phyloP scores from a whole-genome alignment of 331 rosid species.

The Rhamnella rubrinervis region DNA sequence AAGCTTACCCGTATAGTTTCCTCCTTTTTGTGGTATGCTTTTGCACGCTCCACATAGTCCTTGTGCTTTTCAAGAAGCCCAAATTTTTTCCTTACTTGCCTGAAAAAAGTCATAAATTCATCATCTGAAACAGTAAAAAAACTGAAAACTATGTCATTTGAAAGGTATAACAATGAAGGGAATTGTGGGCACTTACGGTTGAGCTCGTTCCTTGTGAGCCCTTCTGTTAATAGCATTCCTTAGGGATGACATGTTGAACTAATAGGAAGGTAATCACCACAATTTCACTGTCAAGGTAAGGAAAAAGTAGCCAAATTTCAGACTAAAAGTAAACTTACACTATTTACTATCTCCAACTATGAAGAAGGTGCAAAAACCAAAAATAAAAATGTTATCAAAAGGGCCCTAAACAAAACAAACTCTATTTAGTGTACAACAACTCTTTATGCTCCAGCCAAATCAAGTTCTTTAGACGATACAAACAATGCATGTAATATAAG shows the following conservation, averaged over 20 bases:
- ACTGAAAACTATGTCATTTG: neutral
- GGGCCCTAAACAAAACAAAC: too few species aligned
- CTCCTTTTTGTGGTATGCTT: conserved; percentile 66
- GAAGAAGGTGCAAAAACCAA: neutral
- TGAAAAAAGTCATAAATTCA: conserved; percentile 15
- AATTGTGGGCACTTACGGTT: conserved; percentile 53
- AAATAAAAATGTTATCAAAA: too few species aligned
- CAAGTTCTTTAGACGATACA: too few species aligned
- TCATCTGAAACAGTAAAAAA: neutral
- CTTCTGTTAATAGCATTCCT: conserved; percentile 68
- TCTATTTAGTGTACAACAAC: too few species aligned
- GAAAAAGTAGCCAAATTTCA: neutral
- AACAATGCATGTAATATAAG: too few species aligned
- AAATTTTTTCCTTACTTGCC: conserved; percentile 64
- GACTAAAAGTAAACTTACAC: neutral
- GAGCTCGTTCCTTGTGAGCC: conserved; percentile 88
- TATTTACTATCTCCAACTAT: neutral
- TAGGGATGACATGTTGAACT: conserved; percentile 59
- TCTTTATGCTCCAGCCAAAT: too few species aligned
- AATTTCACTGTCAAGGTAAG: conserved; percentile 13
- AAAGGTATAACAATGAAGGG: neutral
- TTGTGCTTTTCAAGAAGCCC: conserved; percentile 85
- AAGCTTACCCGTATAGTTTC: conserved; percentile 53
- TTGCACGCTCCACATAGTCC: conserved; percentile 81
- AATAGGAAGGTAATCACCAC: neutral